These are phyloP conservation scores for Plenodomus biglobosus DNA, from an alignment of 2,329 filamentous ascomycete species.

Conservation along the genomic window DNA sequence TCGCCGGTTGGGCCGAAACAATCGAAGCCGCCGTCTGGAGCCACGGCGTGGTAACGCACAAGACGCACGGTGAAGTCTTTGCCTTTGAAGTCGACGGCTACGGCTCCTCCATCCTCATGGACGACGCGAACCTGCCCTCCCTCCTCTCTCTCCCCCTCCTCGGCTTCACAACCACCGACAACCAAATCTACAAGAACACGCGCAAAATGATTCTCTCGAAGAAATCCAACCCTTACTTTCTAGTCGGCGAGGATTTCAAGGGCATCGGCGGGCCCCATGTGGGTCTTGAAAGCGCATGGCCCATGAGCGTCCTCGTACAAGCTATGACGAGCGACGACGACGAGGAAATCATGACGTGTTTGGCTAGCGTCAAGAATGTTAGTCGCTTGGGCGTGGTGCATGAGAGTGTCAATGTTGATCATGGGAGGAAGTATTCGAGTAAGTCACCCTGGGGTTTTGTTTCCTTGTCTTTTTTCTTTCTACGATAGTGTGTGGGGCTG, in stretches of 20 bases:
- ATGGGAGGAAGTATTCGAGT: conserved; percentile 71
- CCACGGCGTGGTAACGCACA: conserved; percentile 77
- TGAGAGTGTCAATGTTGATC: conserved; percentile 86
- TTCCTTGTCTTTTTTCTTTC: not conserved
- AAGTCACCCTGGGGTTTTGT: too few relatives aligned
- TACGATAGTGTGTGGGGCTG: too few relatives aligned
- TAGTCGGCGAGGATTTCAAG: conserved; percentile 73
- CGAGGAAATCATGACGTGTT: conserved; percentile 72
- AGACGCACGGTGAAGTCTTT: conserved; percentile 75
- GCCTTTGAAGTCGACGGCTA: conserved; percentile 89
- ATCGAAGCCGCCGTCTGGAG: conserved; percentile 81
- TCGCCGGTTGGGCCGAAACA: conserved; percentile 60
- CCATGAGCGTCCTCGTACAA: conserved; percentile 91
- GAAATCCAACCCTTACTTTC: conserved; percentile 82
- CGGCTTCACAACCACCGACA: conserved; percentile 67
- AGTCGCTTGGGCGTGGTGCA: conserved; percentile 81
- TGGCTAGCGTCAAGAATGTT: conserved; percentile 73
- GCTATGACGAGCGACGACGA: conserved; percentile 86
- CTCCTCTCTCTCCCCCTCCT: conserved; percentile 76
- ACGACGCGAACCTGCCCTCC: conserved; percentile 85
- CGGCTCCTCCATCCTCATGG: conserved; percentile 80
- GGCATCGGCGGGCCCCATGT: conserved; percentile 87
- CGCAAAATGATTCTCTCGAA: conserved; percentile 77
- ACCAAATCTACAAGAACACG: conserved; percentile 83
- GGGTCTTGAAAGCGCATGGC: conserved; percentile 90